Conservation (phyloP, 495 filamentous ascomycete species). For the Collariella sp. region DNA sequence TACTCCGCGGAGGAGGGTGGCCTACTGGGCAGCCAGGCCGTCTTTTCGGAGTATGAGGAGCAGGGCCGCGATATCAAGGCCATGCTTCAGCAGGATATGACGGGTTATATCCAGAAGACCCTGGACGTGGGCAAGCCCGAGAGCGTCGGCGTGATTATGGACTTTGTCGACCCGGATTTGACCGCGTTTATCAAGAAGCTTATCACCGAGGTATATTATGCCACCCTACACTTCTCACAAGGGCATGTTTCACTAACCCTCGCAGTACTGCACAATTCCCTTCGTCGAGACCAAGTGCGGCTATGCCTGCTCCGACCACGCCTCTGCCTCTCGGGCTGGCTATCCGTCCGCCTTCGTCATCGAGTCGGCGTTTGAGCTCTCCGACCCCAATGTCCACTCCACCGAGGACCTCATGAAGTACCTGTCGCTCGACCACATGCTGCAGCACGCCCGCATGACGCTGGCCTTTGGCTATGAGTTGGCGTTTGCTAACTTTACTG, state of each 20-base stretch:
- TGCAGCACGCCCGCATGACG: constrained; percentile 90
- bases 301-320: constrained; percentile 96
- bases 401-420: constrained; percentile 83
- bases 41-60: constrained; percentile 80
- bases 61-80: constrained; percentile 72
- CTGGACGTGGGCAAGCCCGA: constrained; percentile 75
- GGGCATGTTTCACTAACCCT: no score
- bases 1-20: constrained; percentile 95
- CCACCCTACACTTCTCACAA: not conserved
- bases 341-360: constrained; percentile 96
- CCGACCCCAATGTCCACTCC: constrained; percentile 82
- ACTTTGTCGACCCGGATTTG: constrained; percentile 75
- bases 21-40: constrained; percentile 79
- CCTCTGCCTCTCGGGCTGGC: constrained; percentile 89
- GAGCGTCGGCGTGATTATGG: constrained; percentile 85
- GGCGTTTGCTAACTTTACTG: constrained; percentile 53
- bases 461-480: constrained; percentile 85
- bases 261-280: constrained; percentile 78
- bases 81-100: constrained; percentile 99
- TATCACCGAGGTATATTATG: constrained; percentile 53
- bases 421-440: constrained; percentile 93
- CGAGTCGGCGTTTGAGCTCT: constrained; percentile 78
- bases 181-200: constrained; percentile 90
- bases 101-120: constrained; percentile 78
- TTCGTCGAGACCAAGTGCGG: constrained; percentile 90